Evolutionary conservation across 306 rosid genomes (phyloP).

Genomic region (Aeschynomene evenia): DNA sequence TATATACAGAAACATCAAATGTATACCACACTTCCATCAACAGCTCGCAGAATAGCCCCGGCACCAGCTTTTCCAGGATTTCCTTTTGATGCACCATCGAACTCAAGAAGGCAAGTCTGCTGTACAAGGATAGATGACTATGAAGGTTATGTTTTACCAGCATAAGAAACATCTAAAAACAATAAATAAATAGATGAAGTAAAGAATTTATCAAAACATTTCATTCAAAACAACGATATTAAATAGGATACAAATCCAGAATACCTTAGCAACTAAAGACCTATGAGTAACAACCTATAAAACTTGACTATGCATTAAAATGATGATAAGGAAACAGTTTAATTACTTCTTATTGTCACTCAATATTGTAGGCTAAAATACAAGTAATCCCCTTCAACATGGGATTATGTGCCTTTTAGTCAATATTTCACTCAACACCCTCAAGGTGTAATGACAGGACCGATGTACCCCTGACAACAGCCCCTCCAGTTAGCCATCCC

Average conservation of each 20-base stretch:
- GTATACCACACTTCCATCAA: conserved; percentile 74
- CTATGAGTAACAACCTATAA: neutral
- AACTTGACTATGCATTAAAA: neutral
- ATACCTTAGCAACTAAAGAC: neutral
- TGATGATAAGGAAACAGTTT: neutral
- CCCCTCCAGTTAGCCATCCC: conserved; percentile 4
- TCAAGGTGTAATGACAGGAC: conserved; percentile 6
- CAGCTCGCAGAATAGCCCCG: conserved; percentile 54
- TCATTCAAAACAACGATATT: conserved; percentile 16
- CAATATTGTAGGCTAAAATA: neutral
- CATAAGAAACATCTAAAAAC: neutral
- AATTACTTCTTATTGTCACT: neutral
- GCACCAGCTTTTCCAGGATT: conserved; percentile 71
- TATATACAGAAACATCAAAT: conserved; percentile 23
- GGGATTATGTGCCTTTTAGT: neutral
- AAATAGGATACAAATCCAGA: neutral
- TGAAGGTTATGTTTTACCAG: conserved; percentile 8
- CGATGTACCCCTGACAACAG: neutral
- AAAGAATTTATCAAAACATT: conserved; percentile 11
- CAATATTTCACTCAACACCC: conserved; percentile 2
- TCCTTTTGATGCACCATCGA: conserved; percentile 64
- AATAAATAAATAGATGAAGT: neutral
- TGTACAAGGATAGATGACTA: conserved; percentile 28
- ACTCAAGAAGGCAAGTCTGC: conserved; percentile 49
- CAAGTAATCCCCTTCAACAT: conserved; percentile 3